A percentile compares a stretch with the other conserved stretches of the same genome.
Conservation (phyloP, 768 basidiomycete genomes). For the Naematelia aurantialba region DNA sequence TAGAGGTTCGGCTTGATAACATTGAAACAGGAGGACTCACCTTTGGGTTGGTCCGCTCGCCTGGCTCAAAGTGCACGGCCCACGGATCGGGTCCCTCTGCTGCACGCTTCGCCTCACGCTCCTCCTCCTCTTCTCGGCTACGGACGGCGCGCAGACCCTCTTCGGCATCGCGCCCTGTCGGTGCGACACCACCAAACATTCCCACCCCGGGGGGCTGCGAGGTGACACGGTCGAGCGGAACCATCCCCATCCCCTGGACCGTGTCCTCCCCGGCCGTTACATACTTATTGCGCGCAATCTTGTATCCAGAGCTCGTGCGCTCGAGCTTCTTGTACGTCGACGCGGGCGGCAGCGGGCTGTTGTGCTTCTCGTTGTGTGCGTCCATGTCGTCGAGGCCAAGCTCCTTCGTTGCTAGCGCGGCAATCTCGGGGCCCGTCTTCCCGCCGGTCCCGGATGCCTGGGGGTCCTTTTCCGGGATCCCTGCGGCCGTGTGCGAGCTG, state of each 20-base stretch:
- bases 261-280: conserved; percentile 9
- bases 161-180: conserved; percentile 36
- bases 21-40: too few species aligned
- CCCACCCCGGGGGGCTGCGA: conserved; percentile 32
- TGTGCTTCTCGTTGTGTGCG: not conserved
- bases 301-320: conserved; percentile 21
- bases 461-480: conserved; percentile 18
- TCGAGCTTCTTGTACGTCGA: conserved; percentile 19
- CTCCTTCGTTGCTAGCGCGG: conserved; percentile 11
- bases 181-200: conserved; percentile 37
- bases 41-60: conserved; percentile 47
- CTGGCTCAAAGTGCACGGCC: conserved; percentile 45
- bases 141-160: conserved; percentile 32
- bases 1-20: not conserved
- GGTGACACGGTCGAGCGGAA: conserved; percentile 20
- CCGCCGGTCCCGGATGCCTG: conserved; percentile 20
- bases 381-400: conserved; percentile 11
- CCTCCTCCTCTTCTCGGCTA: conserved; percentile 35
- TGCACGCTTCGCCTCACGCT: conserved; percentile 24
- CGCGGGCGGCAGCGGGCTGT: not conserved
- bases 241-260: conserved; percentile 24
- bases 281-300: conserved; percentile 1
- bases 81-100: conserved; percentile 41
- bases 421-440: conserved; percentile 4
- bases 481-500: conserved; percentile 4